Base-by-base conservation (phyloP, 2,329 filamentous ascomycete genomes). In the Lecanoromycetidae sp. region DNA sequence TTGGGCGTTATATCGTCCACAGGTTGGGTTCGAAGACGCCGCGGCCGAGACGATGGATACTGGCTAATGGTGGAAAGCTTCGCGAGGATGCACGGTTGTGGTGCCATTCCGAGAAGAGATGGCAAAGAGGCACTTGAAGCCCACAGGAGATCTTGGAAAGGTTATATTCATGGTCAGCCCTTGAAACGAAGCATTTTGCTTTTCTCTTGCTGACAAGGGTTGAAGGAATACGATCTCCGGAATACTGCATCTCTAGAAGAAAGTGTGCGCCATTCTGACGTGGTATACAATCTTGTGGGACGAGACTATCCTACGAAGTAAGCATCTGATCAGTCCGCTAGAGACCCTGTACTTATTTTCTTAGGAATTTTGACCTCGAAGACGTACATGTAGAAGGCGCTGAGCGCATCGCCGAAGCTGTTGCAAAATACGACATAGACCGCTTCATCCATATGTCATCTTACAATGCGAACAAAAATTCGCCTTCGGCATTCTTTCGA, bases 1-100 rank as follows among this genome's bases (percentile, higher is more conserved):
- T 98, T 47, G 91, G 91, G 63, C 81, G 91, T 63, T 98, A 98
- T 67, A 94, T 98, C 63, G 91, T 98, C 63, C 94, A 95, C 71
- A 79, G 87, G 65, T 76, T 98, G 63, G 87, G 87, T 81, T 72
- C 53, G 69, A 23, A 5, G 1, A 9, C 23, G 22, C 19, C 9
- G 10, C 35, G 20, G 17, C 25, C 25, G 34, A 46, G 13, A 12
- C 23, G 37, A 1, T 19, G 12, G 44, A 29, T 25, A 33, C 5
- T 10, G 2, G 15, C 42, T 52, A 22, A 52, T 19, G 4, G 19
- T 15, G 9, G 10, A 30, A 35, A 54, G 52, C 52, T 26, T 48
- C 50, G 27, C 45, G 48, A 70, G 91, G 91, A 80, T 94, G 87
- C 68, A 94, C 84, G 32, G 91, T 98, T 33, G 79, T 98, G 51